These are phyloP conservation scores for Saccharomycopsis crataegensis DNA, from an alignment of 1,139 yeast species.

Conservation along the genomic window DNA sequence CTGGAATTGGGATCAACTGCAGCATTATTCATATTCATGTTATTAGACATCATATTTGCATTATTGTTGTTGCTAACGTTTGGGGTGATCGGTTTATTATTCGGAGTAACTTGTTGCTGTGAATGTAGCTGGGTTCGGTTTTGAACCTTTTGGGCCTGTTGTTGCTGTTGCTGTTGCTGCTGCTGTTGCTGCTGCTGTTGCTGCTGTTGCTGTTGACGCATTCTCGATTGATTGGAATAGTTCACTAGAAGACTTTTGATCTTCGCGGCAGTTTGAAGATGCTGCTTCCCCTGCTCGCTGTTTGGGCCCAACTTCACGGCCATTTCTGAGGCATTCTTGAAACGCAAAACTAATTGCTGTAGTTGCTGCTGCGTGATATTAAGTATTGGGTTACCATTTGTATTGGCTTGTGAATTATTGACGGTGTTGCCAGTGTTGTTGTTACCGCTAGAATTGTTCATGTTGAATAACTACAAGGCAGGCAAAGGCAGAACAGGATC, in stretches of 20 bases:
- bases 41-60: background rate
- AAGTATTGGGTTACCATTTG: slow-evolving; percentile 4
- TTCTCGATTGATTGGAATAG: slow-evolving; percentile 21
- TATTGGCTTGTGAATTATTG: slow-evolving; percentile 8
- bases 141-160: slow-evolving; percentile 20
- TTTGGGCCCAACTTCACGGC: slow-evolving; percentile 21
- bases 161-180: slow-evolving; percentile 23
- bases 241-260: slow-evolving; percentile 10
- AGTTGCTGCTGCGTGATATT: slow-evolving; percentile 12
- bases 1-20: background rate
- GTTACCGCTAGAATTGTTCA: slow-evolving; percentile 4
- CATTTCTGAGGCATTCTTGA: slow-evolving; percentile 24
- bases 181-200: slow-evolving; percentile 21
- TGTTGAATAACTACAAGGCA: slow-evolving; percentile 8
- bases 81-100: background rate
- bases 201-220: slow-evolving; percentile 23
- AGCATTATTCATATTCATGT: background rate
- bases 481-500: too few relatives aligned
- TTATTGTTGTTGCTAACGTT: slow-evolving; percentile 3
- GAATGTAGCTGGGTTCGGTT: slow-evolving; percentile 9
- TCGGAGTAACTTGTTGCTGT: slow-evolving; percentile 3
- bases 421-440: slow-evolving; percentile 6
- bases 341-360: slow-evolving; percentile 14
- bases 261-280: slow-evolving; percentile 11
- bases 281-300: slow-evolving; percentile 26